A percentile compares a stretch with the other conserved stretches of the same genome.
Evolutionary conservation across 495 filamentous ascomycete species (phyloP).

Genomic region (Lepraria neglecta): DNA sequence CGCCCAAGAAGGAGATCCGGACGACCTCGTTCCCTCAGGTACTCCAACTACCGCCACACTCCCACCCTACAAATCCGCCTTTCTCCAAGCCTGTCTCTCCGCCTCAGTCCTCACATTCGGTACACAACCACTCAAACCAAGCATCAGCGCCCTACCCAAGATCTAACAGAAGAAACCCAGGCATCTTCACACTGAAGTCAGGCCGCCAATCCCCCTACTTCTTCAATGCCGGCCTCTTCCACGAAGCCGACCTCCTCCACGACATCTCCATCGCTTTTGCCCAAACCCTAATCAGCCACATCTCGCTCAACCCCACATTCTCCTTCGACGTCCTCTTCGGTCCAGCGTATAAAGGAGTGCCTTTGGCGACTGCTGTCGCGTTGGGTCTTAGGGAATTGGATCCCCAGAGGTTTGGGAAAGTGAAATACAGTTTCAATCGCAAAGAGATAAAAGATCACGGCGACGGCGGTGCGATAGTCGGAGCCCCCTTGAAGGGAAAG

Average conservation of each 20-base stretch:
- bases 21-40: constrained; percentile 12
- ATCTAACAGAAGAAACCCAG: too few species aligned
- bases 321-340: constrained; percentile 47
- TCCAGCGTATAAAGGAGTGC: constrained; percentile 94
- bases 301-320: constrained; percentile 37
- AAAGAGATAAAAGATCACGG: constrained; percentile 94
- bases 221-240: constrained; percentile 89
- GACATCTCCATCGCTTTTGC: constrained; percentile 77
- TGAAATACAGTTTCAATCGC: constrained; percentile 84
- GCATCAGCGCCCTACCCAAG: too few species aligned
- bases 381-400: constrained; percentile 63
- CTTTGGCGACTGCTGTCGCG: constrained; percentile 66
- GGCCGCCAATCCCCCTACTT: constrained; percentile 94
- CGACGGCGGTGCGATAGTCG: constrained; percentile 87
- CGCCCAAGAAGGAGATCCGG: constrained; percentile 16
- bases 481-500: constrained; percentile 75
- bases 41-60: background rate
- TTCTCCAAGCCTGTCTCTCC: constrained; percentile 65
- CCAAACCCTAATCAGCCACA: constrained; percentile 49
- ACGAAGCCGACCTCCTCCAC: constrained; percentile 63
- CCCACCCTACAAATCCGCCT: constrained; percentile 54
- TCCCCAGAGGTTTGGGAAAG: constrained; percentile 43
- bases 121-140: too few species aligned
- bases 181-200: constrained; percentile 84
- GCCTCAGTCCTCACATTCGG: constrained; percentile 77